Evolutionary conservation across 257 asterid species (phyloP).

Genomic region (Scutellaria barbata): DNA sequence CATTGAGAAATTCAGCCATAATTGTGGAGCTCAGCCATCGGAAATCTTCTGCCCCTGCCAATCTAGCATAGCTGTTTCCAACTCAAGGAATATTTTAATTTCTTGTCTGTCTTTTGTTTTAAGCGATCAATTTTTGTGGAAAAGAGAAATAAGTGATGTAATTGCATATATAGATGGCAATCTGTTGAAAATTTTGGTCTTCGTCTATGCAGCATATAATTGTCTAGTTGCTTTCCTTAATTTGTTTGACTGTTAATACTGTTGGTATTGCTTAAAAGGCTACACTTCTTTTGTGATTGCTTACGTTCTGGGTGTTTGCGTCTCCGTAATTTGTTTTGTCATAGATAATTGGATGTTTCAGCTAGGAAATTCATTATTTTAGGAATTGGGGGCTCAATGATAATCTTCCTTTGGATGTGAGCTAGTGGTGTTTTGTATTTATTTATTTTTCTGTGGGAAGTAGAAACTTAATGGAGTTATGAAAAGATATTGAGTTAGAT

Average conservation of each 20-base stretch:
- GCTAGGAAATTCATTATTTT: constrained; percentile 5
- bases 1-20: constrained; percentile 19
- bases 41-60: constrained; percentile 14
- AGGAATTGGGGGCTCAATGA: background rate
- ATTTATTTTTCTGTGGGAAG: constrained; percentile 7
- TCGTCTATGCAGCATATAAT: constrained; percentile 14
- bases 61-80: constrained; percentile 21
- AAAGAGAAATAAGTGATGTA: background rate
- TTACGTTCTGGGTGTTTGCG: background rate
- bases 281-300: background rate
- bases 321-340: background rate
- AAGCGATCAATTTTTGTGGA: constrained; percentile 4
- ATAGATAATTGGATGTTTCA: constrained; percentile 14
- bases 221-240: background rate
- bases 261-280: constrained; percentile 8
- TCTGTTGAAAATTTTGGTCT: background rate
- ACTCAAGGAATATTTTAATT: constrained; percentile 28
- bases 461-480: constrained; percentile 13
- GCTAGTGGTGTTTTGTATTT: background rate
- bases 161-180: background rate
- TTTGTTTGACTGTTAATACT: background rate
- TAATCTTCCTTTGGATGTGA: background rate
- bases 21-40: constrained; percentile 26
- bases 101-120: constrained; percentile 2
- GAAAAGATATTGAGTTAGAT: background rate